A percentile compares a stretch with the other conserved stretches of the same genome.
These are phyloP conservation scores for Neurospora sp. DNA, from an alignment of 2,329 filamentous ascomycete species.

Conservation along the genomic window DNA sequence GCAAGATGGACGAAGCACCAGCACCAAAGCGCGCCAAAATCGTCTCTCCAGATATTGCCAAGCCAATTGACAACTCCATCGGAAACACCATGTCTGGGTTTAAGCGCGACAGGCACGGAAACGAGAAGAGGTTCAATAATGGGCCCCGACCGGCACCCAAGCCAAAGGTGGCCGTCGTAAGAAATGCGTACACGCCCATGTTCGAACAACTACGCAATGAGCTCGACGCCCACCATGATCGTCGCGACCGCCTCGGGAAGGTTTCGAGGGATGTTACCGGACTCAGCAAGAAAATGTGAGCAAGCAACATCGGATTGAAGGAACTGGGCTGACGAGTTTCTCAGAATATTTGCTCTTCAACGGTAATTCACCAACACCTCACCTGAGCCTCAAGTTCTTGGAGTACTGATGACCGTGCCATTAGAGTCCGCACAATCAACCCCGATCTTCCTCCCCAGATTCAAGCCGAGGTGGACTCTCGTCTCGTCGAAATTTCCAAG, in stretches of 20 bases:
- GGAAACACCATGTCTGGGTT: conserved; percentile 29
- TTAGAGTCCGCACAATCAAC: conserved; percentile 54
- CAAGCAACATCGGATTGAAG: neutral
- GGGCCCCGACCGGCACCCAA: conserved; percentile 12
- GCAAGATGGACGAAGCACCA: conserved; percentile 1
- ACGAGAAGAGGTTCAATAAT: conserved; percentile 28
- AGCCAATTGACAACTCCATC: neutral
- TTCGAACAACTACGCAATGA: conserved; percentile 81
- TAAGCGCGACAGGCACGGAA: conserved; percentile 47
- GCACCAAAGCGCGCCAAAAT: neutral
- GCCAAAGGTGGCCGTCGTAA: conserved; percentile 25
- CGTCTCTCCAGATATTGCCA: neutral
- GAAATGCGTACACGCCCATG: conserved; percentile 55
- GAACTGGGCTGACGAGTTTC: conserved; percentile 3
- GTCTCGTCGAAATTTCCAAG: conserved; percentile 59
- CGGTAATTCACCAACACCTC: conserved; percentile 38
- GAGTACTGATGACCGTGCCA: neutral
- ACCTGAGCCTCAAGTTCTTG: neutral
- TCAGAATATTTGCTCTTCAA: conserved; percentile 75
- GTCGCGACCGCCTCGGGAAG: conserved; percentile 83
- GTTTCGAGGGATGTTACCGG: conserved; percentile 87
- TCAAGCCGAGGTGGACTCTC: conserved; percentile 57
- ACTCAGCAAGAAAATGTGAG: conserved; percentile 91
- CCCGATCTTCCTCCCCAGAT: conserved; percentile 58
- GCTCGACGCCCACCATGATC: conserved; percentile 89